These are phyloP conservation scores for Puccinia horiana DNA, from an alignment of 1,284 basidiomycete species.

Conservation along the genomic window DNA sequence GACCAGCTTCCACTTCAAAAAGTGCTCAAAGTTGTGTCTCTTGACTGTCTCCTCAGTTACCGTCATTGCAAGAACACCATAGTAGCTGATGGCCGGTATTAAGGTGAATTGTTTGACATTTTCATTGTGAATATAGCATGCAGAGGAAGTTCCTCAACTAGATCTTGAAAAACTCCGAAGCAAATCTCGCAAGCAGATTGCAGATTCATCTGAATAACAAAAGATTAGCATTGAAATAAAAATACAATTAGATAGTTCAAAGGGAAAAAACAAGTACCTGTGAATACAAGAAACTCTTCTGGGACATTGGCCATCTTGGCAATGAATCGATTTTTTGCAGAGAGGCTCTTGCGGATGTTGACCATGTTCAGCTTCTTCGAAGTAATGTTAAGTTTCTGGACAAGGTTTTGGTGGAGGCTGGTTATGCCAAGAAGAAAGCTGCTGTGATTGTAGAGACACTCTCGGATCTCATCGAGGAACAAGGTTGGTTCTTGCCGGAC, in stretches of 20 bases:
- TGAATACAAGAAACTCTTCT: conserved; percentile 29
- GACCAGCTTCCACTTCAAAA: conserved; percentile 20
- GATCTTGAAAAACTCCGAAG: neutral
- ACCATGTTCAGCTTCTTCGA: neutral
- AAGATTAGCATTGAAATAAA: neutral
- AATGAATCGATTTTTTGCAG: neutral
- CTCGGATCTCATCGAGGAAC: conserved; percentile 16
- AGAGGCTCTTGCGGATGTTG: conserved; percentile 18
- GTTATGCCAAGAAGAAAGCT: neutral
- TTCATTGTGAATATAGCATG: neutral
- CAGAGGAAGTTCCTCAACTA: neutral
- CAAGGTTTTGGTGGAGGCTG: neutral
- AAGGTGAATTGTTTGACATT: conserved; percentile 1
- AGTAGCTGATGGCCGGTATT: conserved; percentile 7
- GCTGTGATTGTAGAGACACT: neutral
- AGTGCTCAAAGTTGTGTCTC: conserved; percentile 1
- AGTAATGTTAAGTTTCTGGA: neutral
- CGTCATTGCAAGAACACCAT: neutral
- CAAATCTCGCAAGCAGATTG: neutral
- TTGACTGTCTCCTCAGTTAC: neutral
- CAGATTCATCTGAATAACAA: neutral
- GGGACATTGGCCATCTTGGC: neutral
- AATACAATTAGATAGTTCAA: neutral
- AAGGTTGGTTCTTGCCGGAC: neutral
- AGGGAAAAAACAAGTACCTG: neutral